Conservation (phyloP, 331 rosid species). For the Malus hybrid region DNA sequence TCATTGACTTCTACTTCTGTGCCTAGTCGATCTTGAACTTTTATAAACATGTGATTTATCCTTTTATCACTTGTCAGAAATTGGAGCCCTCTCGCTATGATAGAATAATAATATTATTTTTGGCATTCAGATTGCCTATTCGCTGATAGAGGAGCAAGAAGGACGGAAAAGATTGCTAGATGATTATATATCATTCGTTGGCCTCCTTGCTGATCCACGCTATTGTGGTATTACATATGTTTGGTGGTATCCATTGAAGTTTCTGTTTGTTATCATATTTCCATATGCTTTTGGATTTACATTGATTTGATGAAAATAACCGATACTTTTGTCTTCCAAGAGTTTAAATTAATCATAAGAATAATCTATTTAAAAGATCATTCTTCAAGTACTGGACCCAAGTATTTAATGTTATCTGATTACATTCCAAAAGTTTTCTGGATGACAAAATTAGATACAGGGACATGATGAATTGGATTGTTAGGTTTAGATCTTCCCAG, state of each 20-base stretch:
- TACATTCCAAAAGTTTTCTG: neutral
- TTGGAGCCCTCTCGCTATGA: neutral
- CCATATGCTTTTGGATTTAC: conserved; percentile 15
- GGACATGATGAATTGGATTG: neutral
- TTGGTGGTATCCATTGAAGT: conserved; percentile 41
- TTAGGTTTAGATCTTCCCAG: neutral
- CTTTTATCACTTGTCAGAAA: neutral
- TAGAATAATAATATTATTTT: neutral
- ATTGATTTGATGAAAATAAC: conserved; percentile 9
- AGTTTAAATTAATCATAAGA: neutral
- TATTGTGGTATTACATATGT: conserved; percentile 70
- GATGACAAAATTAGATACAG: neutral
- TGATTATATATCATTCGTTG: conserved; percentile 83
- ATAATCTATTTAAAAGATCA: neutral
- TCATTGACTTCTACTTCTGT: neutral
- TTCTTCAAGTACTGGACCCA: neutral
- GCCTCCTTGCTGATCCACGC: conserved; percentile 95
- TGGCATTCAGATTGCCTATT: conserved; percentile 72
- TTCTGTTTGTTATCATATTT: conserved; percentile 20
- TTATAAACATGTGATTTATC: neutral
- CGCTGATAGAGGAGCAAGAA: conserved; percentile 93
- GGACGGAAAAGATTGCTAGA: conserved; percentile 52
- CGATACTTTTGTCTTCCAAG: neutral
- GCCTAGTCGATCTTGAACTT: neutral
- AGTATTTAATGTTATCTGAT: neutral